phyloP scores from a whole-genome alignment of 805 yeast species.

The Lipomyces orientalis region DNA sequence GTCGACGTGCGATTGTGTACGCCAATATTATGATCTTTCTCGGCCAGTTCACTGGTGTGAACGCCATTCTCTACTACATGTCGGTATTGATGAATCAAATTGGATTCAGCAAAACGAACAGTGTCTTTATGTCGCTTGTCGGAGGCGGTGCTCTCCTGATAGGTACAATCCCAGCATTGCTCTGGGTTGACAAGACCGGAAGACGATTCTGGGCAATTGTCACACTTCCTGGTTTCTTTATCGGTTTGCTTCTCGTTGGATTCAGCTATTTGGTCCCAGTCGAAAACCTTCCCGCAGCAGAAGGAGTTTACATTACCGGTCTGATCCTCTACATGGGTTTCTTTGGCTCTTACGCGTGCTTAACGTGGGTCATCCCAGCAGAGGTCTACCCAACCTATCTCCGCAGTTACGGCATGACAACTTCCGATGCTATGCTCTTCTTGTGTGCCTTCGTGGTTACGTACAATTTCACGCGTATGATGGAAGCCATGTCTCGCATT shows the following conservation, averaged over 20 bases:
- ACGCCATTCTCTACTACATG: constrained; percentile 69
- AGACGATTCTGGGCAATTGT: constrained; percentile 61
- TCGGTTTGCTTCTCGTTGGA: constrained; percentile 67
- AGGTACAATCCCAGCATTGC: constrained; percentile 70
- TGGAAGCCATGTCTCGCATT: constrained; percentile 61
- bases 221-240: constrained; percentile 58
- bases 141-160: constrained; percentile 68
- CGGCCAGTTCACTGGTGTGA: constrained; percentile 72
- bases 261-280: constrained; percentile 56
- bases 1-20: constrained; percentile 65
- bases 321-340: constrained; percentile 67
- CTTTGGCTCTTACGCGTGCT: constrained; percentile 69
- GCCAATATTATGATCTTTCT: constrained; percentile 62
- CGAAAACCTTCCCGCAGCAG: constrained; percentile 54
- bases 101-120: constrained; percentile 57
- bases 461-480: constrained; percentile 65
- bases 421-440: constrained; percentile 60
- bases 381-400: constrained; percentile 65
- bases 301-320: constrained; percentile 67
- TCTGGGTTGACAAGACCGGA: constrained; percentile 49
- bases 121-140: constrained; percentile 71
- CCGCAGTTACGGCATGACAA: constrained; percentile 69
- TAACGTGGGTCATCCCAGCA: constrained; percentile 73
- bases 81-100: constrained; percentile 60
- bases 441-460: constrained; percentile 67